These are phyloP conservation scores for Chiua virens DNA, from an alignment of 768 basidiomycete genomes.

Conservation along the genomic window DNA sequence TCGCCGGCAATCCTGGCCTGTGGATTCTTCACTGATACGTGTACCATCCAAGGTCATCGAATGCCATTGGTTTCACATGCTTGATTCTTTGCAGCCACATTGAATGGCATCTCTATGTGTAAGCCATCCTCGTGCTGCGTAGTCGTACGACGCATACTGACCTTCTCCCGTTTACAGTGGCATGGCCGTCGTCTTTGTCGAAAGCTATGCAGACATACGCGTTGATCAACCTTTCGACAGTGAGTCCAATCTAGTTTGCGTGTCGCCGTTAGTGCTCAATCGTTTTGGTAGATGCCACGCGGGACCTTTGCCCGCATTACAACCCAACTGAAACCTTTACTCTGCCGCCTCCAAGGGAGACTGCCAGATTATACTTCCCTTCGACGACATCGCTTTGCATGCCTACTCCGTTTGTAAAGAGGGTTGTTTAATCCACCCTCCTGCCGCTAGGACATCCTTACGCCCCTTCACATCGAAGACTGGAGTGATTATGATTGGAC, in stretches of 20 bases:
- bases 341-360: constrained; percentile 4
- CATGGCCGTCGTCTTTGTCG: constrained; percentile 15
- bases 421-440: no score
- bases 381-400: background rate
- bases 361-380: constrained; percentile 6
- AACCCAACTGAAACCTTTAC: constrained; percentile 8
- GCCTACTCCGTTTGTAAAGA: background rate
- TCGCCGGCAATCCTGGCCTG: constrained; percentile 53
- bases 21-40: constrained; percentile 30
- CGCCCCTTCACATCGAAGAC: no score
- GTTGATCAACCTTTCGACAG: background rate
- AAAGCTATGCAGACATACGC: constrained; percentile 5
- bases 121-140: background rate
- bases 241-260: background rate
- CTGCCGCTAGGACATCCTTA: no score
- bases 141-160: background rate
- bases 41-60: background rate
- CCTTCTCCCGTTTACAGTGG: background rate
- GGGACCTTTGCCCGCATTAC: constrained; percentile 8
- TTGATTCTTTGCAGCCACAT: constrained; percentile 11
- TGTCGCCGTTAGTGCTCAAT: background rate
- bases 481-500: no score
- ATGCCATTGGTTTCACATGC: constrained; percentile 21
- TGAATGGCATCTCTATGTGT: constrained; percentile 22
- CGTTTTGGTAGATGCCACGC: constrained; percentile 4